Evolutionary conservation across 2,329 filamentous ascomycete genomes (phyloP).

Genomic region (Gaeumannomyces sp.): DNA sequence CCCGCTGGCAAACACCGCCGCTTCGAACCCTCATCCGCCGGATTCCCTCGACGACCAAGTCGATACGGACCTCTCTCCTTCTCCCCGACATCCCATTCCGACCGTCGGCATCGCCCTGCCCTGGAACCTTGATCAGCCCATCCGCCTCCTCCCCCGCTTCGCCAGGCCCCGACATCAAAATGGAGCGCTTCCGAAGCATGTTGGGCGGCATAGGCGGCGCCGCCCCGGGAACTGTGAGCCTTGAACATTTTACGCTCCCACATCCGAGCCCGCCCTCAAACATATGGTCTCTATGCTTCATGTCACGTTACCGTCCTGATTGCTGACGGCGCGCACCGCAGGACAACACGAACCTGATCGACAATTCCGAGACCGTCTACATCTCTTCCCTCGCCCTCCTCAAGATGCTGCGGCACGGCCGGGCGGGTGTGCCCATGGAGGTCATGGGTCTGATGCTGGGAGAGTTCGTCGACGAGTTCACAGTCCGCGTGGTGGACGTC

Average conservation of each 20-base stretch:
- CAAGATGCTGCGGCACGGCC: slow-evolving; percentile 97
- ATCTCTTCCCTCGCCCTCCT: slow-evolving; percentile 95
- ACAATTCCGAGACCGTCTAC: slow-evolving; percentile 99
- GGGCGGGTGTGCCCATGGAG: slow-evolving; percentile 98
- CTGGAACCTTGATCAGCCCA: neutral
- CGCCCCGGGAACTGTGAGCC: slow-evolving; percentile 54
- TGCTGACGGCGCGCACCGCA: slow-evolving; percentile 27
- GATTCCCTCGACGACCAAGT: neutral
- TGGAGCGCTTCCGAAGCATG: slow-evolving; percentile 92
- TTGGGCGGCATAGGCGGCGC: slow-evolving; percentile 66
- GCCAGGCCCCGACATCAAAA: slow-evolving; percentile 32
- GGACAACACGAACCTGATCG: slow-evolving; percentile 88
- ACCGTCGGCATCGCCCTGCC: neutral
- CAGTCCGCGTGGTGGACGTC: slow-evolving; percentile 94
- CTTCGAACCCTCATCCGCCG: neutral
- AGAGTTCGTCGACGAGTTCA: slow-evolving; percentile 98
- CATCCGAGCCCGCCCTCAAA: slow-evolving; percentile 25
- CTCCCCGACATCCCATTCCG: neutral
- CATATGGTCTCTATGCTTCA: neutral
- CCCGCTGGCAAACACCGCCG: neutral
- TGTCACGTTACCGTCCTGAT: slow-evolving; percentile 8
- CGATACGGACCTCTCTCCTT: neutral
- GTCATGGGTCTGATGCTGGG: slow-evolving; percentile 99
- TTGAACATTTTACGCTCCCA: slow-evolving; percentile 54
- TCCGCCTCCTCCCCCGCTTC: slow-evolving; percentile 11